Evolutionary conservation across 306 rosid species (phyloP), one percentile per base, ranked within the genome.

Genomic region (Quercus ilex): DNA sequence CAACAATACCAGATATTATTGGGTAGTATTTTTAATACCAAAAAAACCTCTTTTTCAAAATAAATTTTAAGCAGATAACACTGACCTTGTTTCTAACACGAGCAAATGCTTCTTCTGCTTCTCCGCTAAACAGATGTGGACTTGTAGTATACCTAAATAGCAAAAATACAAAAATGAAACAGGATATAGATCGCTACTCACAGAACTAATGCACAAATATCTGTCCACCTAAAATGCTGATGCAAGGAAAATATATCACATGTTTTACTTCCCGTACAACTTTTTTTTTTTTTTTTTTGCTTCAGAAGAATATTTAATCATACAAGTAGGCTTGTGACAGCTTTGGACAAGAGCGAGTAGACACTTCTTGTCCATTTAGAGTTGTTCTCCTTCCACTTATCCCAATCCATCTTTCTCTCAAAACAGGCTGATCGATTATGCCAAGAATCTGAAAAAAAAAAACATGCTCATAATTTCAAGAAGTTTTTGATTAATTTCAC

Each of bases 361-460:
- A 92, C 76, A 91, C 90, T 77, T 80, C 90, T 82, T 87, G 82
- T 71, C 99, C 96, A 17, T 92, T 95, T 72, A 92, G 75, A n/a
- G 86, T 91, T 82, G 98, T 91, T 85, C 71, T 83, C 82, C 91
- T 86, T 75, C 99, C 98, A 77, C 85, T 79, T 57, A 92, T 74
- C 59, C 99, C 98, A 59, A 91, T 82, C 99, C 99, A 95, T 85
- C 99, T 92, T 82, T 95, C 99, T 83, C 76, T 85, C 82, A 95
- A 84, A 63, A 95, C 80, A 30, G 99, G 99, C 83, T 95, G 99
- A 88, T 95, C 93, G 57, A 95, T 89, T 69, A 95, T 83, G 78
- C 99, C 99, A 83, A 95, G 90, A 83, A 95, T 91, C 99, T 95
- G 91, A 76, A 70, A 18, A 49, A 49, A 5, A 41, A 49, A 49